Base-by-base conservation (phyloP, 768 basidiomycete species). In the Mycena kentingensis region DNA sequence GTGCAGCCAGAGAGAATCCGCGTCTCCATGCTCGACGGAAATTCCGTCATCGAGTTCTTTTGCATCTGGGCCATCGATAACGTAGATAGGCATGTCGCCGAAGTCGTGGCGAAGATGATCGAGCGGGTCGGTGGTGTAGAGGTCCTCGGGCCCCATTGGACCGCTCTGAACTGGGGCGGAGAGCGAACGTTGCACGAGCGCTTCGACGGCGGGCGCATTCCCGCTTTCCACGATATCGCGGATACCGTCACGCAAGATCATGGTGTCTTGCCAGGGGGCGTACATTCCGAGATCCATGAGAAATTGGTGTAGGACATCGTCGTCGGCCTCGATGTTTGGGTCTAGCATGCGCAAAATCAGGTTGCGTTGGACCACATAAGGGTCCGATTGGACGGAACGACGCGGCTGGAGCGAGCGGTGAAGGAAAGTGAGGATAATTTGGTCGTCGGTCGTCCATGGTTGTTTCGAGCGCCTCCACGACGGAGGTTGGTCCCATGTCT, bases 1-100 rank as follows among this genome's bases (percentile, higher is more conserved):
- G 61, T 98, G 95, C 11, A 96, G 65, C 96, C 97, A 98, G 38
- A 71, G 65, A 18, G 68, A 76, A 15, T 76, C 79, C 2, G 82
- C 81, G 42, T 88, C 83, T 3, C 71, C 70, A n/a, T 70, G 64
- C 57, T 96, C 90, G 26, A 98, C 64, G 2, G 94, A 95, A 27
- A 99, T 62, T 2, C 93, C 97, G 65, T 99, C 97, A 65, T 99
- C 97, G 19, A 98, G 78, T 64, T 99, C 97, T 61, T 87, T 70
- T 0, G 97, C 94, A 6, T 62, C 65, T 0, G 75, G 57, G 54
- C 92, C 90, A 63, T 99, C 97, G 49, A 99, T 85, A 18, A 95
- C 87, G 66, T 87, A 98, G 4, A 93, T 90, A 0, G 82, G 82
- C 56, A 87, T 63, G 54, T 85, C 64, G 22, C 90, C 92, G 68